Evolutionary conservation across 768 basidiomycete species (phyloP), one percentile per base, ranked within the genome.

Genomic region (Amanita muscaria): DNA sequence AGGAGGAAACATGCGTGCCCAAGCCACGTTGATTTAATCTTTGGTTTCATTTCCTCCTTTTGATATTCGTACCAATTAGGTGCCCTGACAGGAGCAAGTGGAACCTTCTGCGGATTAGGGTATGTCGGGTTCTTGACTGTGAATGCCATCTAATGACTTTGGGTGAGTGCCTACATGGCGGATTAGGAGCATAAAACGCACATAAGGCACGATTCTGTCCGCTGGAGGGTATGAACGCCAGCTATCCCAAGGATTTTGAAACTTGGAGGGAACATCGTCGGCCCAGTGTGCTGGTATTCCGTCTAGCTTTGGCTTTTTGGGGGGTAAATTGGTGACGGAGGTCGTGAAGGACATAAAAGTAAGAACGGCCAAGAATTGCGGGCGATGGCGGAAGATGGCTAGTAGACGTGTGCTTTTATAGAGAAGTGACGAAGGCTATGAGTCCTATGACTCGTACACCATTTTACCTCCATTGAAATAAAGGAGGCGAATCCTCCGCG

Each of bases 1-100:
- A 77, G 59, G 3, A 75, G 56, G 58, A 75, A 74, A 40, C 68
- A 76, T 0, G 75, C 76, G 56, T 77, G 76, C 8, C 75, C 75
- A 0, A 77, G 61, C 73, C 73, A 76, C 0, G 75, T 77, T 5
- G 72, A 60, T 48, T 70, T 75, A 25, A 77, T 66, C 50, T 64
- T 59, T 49, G 67, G 48, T 21, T 61, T 53, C n/a, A 51, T 44
- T n/a, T 52, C 49, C 25, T 52, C 42, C 19, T 56, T 50, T 38
- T 50, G n/a, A 45, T 59, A 37, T 42, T 51, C 48, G 46, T 64
- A 59, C 73, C 66, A 64, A 36, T 61, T 64, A 32, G 73, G 65
- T 50, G 61, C 59, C 50, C 61, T 57, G 44, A 70, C 56, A 8
- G 58, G 59, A 36, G 66, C 54, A 19, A 61, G 50, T 8, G 48